Base-by-base conservation (phyloP, 208 protist genomes). In the Plasmodiophora brassicae region DNA sequence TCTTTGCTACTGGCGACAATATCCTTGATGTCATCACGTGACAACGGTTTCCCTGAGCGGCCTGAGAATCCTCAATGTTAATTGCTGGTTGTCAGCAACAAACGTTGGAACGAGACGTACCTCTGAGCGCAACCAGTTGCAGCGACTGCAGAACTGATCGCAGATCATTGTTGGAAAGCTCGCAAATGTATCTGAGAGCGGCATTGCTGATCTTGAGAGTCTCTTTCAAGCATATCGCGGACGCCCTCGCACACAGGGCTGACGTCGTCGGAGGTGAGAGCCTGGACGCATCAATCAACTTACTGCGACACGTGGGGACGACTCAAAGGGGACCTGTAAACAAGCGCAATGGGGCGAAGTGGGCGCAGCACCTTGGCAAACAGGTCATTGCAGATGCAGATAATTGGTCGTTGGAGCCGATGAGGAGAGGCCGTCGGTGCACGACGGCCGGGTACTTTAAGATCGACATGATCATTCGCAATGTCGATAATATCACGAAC, bases 331-430 rank as follows among this genome's bases (percentile, higher is more conserved):
- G 10, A 78, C 65, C 32, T 78, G 65, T 78, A 78, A 44, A 32
- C n/a, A 78, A 78, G 65, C 20, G n/a, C 65, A 38, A 78, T 38
- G 10, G 65, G 32, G 20, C 65, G 5, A 38, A 78, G 65, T 32
- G 65, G 65, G 10, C 65, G 65, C 20, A 78, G n/a, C 20, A 32
- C 5, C n/a, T 78, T 78, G 32, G 65, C 65, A 78, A 44, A 78
- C 65, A 78, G 65, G 41, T 78, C 65, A 38, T 78, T 78, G 41
- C 65, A 78, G 65, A 78, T 78, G 65, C 65, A 78, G n/a, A 78
- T 78, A 32, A 78, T 78, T 14, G 65, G 65, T 78, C 65, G 65
- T 78, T 78, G 5, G 10, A 78, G 41, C 5, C 10, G 32, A 25
- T 25, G 20, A 57, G 25, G 14, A 28, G 50, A 14, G 14, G 50